A percentile compares a stretch with the other conserved stretches of the same genome.
These are phyloP conservation scores for Clathrus columnatus DNA, from an alignment of 768 basidiomycete species.

Conservation along the genomic window DNA sequence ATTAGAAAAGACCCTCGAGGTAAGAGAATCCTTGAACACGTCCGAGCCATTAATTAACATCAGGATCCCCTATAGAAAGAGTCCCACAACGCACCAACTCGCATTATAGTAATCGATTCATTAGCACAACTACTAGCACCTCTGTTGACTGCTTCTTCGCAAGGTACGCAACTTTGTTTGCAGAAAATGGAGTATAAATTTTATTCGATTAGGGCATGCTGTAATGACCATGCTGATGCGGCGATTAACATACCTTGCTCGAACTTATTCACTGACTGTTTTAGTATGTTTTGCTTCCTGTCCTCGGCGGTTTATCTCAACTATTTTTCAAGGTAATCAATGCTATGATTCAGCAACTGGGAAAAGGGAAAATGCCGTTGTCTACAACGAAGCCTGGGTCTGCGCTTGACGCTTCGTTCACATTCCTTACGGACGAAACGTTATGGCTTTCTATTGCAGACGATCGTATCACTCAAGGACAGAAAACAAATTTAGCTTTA, in stretches of 20 bases:
- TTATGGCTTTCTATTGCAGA: slow-evolving; percentile 49
- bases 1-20: slow-evolving; percentile 25
- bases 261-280: slow-evolving; percentile 35
- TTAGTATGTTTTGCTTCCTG: slow-evolving; percentile 32
- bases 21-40: slow-evolving; percentile 15
- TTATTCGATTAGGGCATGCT: slow-evolving; percentile 42
- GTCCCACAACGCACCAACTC: slow-evolving; percentile 17
- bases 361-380: slow-evolving; percentile 28
- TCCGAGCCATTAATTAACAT: too few species aligned
- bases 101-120: slow-evolving; percentile 54
- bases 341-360: slow-evolving; percentile 32
- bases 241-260: slow-evolving; percentile 44
- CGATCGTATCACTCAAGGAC: slow-evolving; percentile 5
- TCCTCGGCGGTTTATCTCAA: background rate
- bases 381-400: slow-evolving; percentile 44
- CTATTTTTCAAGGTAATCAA: slow-evolving; percentile 47
- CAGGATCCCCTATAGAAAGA: background rate
- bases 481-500: slow-evolving; percentile 14
- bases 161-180: slow-evolving; percentile 30
- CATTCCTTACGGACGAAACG: slow-evolving; percentile 62
- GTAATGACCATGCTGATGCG: slow-evolving; percentile 66
- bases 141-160: slow-evolving; percentile 52
- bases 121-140: slow-evolving; percentile 59
- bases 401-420: slow-evolving; percentile 67
- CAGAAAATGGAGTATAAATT: background rate